phyloP scores from a whole-genome alignment of 805 yeast species.

The Nakazawaea molendinolei region DNA sequence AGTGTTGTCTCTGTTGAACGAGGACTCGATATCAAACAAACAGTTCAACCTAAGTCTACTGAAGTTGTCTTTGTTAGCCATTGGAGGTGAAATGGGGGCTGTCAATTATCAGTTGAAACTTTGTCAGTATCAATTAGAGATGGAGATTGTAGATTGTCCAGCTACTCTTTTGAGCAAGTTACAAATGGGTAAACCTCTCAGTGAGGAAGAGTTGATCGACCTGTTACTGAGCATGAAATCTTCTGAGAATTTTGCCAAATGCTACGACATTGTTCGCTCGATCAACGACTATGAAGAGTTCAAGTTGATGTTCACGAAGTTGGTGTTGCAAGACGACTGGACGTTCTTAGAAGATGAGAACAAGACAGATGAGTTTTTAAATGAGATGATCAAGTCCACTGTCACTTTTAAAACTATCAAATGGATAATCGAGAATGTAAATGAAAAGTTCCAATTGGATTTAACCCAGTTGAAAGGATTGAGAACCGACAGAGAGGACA shows the following conservation, averaged over 20 bases:
- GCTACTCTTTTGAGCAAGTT: neutral
- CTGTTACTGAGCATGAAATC: conserved; percentile 32
- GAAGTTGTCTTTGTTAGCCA: conserved; percentile 49
- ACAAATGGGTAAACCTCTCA: conserved; percentile 26
- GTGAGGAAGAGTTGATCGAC: conserved; percentile 42
- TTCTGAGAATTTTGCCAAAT: conserved; percentile 30
- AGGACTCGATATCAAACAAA: conserved; percentile 38
- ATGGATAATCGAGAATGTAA: too few species aligned
- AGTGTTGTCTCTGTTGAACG: conserved; percentile 37
- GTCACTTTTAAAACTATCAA: conserved; percentile 36
- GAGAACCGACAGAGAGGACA: conserved; percentile 3
- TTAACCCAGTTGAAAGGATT: too few species aligned
- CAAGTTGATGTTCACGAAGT: conserved; percentile 50
- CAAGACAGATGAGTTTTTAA: conserved; percentile 35
- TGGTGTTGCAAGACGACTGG: conserved; percentile 52
- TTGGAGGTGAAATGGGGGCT: conserved; percentile 23
- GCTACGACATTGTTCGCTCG: conserved; percentile 43
- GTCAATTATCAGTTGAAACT: conserved; percentile 45
- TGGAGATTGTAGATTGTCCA: neutral
- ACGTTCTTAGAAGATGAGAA: conserved; percentile 27
- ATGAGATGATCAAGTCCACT: conserved; percentile 33
- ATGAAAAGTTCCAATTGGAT: conserved; percentile 25
- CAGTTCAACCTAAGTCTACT: conserved; percentile 64
- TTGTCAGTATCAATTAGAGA: conserved; percentile 37
- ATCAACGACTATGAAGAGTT: conserved; percentile 24